phyloP scores from a whole-genome alignment of 2,329 filamentous ascomycete genomes.

The Aphanoascus verrucosus region DNA sequence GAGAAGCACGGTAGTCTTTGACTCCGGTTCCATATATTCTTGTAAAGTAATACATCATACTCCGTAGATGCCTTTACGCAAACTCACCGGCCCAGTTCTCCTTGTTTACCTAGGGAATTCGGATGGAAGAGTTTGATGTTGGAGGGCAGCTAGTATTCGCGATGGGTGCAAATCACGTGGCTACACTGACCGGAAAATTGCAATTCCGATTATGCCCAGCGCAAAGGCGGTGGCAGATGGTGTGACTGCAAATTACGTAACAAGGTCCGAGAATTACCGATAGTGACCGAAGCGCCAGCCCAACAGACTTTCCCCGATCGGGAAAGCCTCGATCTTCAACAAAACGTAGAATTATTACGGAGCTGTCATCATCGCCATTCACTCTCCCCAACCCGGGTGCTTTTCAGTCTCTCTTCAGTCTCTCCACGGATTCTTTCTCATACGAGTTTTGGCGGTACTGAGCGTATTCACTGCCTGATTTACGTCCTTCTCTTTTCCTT shows the following conservation, averaged over 20 bases:
- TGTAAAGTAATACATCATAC: too few relatives aligned
- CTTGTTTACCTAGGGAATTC: too few relatives aligned
- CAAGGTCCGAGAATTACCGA: constrained; percentile 12
- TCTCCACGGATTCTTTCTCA: constrained; percentile 19
- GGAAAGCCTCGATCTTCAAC: constrained; percentile 12
- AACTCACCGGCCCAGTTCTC: too few relatives aligned
- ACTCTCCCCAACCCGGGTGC: not conserved
- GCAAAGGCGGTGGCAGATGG: not conserved
- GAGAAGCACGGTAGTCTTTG: too few relatives aligned
- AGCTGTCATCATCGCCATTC: not conserved
- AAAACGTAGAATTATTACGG: constrained; percentile 9
- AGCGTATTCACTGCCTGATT: constrained; percentile 7
- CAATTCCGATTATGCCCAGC: too few relatives aligned
- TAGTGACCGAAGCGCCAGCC: constrained; percentile 9
- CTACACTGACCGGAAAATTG: too few relatives aligned
- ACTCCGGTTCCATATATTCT: too few relatives aligned
- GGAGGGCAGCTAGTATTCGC: too few relatives aligned
- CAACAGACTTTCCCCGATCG: constrained; percentile 10
- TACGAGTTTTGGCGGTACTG: constrained; percentile 3
- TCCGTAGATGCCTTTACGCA: too few relatives aligned
- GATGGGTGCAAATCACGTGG: too few relatives aligned
- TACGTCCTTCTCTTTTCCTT: constrained; percentile 19
- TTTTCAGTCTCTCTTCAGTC: constrained; percentile 8
- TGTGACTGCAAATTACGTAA: not conserved
- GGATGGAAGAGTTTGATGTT: too few relatives aligned